phyloP scores from a whole-genome alignment of 2,329 filamentous ascomycete genomes.

The Verticillium klebahnii region DNA sequence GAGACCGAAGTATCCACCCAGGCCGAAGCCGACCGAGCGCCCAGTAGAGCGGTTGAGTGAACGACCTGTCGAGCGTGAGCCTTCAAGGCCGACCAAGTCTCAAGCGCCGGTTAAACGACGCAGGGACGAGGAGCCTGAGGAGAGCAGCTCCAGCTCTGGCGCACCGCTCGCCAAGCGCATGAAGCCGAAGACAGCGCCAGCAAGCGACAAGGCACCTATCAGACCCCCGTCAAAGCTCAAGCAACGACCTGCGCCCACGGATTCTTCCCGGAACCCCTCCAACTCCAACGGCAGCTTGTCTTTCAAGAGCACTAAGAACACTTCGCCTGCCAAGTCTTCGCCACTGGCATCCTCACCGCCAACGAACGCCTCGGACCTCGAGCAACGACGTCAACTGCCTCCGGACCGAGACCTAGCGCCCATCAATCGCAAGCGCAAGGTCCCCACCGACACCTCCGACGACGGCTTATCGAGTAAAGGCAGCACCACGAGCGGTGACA shows the following conservation, averaged over 20 bases:
- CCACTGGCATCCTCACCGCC: conserved; percentile 62
- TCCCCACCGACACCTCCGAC: conserved; percentile 15
- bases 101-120: conserved; percentile 41
- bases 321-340: conserved; percentile 58
- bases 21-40: conserved; percentile 24
- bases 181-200: conserved; percentile 33
- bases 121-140: conserved; percentile 43
- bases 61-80: conserved; percentile 17
- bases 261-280: conserved; percentile 24
- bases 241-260: conserved; percentile 42
- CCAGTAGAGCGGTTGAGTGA: conserved; percentile 17
- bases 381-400: conserved; percentile 26
- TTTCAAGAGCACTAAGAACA: conserved; percentile 35
- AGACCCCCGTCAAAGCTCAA: conserved; percentile 26
- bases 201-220: conserved; percentile 22
- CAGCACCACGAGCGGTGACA: conserved; percentile 5
- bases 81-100: conserved; percentile 24
- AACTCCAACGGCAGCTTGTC: conserved; percentile 23
- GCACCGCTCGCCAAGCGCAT: conserved; percentile 54
- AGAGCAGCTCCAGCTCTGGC: conserved; percentile 56
- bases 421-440: conserved; percentile 39
- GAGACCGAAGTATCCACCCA: conserved; percentile 26
- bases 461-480: conserved; percentile 7
- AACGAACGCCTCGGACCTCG: conserved; percentile 60
- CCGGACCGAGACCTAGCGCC: conserved; percentile 19